Evolutionary conservation across 225 moss, liverwort and hornwort genomes (phyloP).

Genomic region (Sphagnum tenellum): DNA sequence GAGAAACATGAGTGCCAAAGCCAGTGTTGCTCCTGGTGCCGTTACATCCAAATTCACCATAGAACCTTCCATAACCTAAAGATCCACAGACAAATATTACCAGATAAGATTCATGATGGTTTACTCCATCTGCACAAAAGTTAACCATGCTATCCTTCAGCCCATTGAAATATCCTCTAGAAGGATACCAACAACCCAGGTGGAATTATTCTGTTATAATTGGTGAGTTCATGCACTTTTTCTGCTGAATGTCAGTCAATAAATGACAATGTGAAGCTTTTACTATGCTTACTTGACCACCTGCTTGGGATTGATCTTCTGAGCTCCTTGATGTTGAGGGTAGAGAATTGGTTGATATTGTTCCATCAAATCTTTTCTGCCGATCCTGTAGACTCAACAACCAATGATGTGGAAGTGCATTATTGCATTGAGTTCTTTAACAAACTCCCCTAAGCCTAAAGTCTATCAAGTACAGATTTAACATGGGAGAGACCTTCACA

Average conservation of each 20-base stretch:
- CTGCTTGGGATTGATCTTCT: constrained; percentile 66
- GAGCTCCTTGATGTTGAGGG: constrained; percentile 49
- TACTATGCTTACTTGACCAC: constrained; percentile 29
- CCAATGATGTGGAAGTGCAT: not conserved
- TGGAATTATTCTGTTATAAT: too few relatives aligned
- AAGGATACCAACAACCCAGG: too few relatives aligned
- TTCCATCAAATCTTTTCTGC: constrained; percentile 71
- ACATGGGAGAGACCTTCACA: too few relatives aligned
- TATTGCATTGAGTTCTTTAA: not conserved
- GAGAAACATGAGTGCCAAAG: constrained; percentile 95
- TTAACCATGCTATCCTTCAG: not conserved
- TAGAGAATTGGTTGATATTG: constrained; percentile 25
- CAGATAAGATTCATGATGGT: not conserved
- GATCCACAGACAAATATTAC: not conserved
- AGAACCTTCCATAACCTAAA: constrained; percentile 81
- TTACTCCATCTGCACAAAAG: not conserved
- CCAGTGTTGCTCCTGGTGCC: constrained; percentile 97
- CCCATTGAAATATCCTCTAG: too few relatives aligned
- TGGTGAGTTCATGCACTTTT: not conserved
- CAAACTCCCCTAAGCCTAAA: not conserved
- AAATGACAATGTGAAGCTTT: too few relatives aligned
- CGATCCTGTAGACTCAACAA: constrained; percentile 31
- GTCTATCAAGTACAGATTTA: too few relatives aligned
- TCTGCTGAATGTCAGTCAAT: not conserved
- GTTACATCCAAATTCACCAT: constrained; percentile 94